Evolutionary conservation across 352 stramenopile genomes (phyloP).

Genomic region (Globisporangium rhizosaccharum): DNA sequence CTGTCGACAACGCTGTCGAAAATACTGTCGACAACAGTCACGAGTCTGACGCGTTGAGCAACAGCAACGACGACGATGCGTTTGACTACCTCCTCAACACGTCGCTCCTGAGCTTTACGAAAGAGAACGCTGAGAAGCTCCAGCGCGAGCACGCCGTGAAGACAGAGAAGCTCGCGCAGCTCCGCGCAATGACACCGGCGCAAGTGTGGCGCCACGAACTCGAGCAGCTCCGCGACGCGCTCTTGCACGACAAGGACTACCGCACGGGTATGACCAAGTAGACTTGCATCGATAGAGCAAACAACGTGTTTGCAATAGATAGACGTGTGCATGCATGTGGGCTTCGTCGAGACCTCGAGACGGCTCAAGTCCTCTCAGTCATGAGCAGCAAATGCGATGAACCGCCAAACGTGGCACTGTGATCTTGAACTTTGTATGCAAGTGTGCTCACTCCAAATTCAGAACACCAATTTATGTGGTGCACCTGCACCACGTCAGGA

Average conservation of each 20-base stretch:
- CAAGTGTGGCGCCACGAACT: constrained; percentile 87
- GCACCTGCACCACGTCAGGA: background rate
- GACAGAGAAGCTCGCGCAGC: constrained; percentile 75
- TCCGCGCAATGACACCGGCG: constrained; percentile 80
- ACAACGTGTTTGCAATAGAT: background rate
- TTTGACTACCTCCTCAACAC: constrained; percentile 99
- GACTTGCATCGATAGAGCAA: constrained; percentile 17
- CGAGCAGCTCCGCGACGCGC: constrained; percentile 36
- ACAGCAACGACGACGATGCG: constrained; percentile 36
- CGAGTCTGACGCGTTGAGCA: constrained; percentile 14
- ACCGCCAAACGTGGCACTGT: too few species aligned
- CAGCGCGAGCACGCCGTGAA: constrained; percentile 89
- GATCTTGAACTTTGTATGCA: too few species aligned
- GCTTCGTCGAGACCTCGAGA: too few species aligned
- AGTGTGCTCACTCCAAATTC: too few species aligned
- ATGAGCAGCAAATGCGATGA: too few species aligned
- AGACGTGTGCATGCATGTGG: background rate
- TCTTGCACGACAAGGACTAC: constrained; percentile 72
- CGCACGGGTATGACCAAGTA: constrained; percentile 10
- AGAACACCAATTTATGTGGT: too few species aligned
- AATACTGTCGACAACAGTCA: constrained; percentile 16
- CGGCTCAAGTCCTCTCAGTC: too few species aligned
- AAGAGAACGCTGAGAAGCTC: constrained; percentile 92
- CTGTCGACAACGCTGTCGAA: constrained; percentile 18
- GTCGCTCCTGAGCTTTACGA: constrained; percentile 97